Percentiles rank a stretch among this genome's conserved stretches.
These are phyloP conservation scores for Backusella macrospora DNA, from an alignment of 192 early-diverging fungal species.

Conservation along the genomic window DNA sequence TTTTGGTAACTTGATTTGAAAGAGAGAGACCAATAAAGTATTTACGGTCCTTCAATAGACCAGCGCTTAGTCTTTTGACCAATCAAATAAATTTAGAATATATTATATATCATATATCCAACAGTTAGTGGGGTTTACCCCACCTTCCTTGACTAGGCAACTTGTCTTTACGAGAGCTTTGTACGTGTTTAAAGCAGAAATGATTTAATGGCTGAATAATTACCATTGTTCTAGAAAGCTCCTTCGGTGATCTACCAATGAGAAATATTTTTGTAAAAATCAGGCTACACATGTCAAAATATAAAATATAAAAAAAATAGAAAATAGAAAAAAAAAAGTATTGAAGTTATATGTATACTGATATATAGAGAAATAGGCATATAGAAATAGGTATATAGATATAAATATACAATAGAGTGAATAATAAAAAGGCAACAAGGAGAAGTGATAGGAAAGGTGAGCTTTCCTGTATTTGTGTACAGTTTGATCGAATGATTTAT, in stretches of 20 bases:
- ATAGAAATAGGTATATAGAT: background rate
- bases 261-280: background rate
- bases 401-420: background rate
- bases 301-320: background rate
- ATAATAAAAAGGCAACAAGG: background rate
- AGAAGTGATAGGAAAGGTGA: background rate
- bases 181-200: constrained; percentile 3
- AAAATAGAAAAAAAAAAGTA: too few species aligned
- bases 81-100: constrained; percentile 14
- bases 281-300: constrained; percentile 10
- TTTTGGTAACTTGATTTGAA: constrained; percentile 12
- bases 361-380: too few species aligned
- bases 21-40: background rate
- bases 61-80: background rate
- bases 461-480: background rate
- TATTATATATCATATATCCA: background rate
- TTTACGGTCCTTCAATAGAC: constrained; percentile 1
- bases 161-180: background rate
- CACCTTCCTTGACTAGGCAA: background rate
- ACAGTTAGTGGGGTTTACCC: constrained; percentile 10
- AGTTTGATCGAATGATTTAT: background rate
- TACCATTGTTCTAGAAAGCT: constrained; percentile 2
- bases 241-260: constrained; percentile 3
- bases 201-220: background rate
- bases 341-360: too few species aligned